phyloP scores from a whole-genome alignment of 192 early-diverging fungal species.

The Backusella macrospora region DNA sequence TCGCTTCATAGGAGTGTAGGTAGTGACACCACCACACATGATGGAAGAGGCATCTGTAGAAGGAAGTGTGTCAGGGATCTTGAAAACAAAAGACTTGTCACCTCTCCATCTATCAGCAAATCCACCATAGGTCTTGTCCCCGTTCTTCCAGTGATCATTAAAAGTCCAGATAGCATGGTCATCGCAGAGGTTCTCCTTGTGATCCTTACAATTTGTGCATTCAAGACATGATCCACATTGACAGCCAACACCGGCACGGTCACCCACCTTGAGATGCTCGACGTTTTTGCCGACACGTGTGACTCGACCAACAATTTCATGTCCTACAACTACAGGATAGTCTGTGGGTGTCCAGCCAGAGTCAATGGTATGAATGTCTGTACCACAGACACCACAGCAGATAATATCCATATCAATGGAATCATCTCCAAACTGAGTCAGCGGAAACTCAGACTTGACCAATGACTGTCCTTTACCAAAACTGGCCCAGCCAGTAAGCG shows the following conservation, averaged over 20 bases:
- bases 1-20: slow-evolving; percentile 51
- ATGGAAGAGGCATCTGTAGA: slow-evolving; percentile 65
- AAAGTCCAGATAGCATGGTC: slow-evolving; percentile 58
- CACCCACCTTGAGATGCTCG: slow-evolving; percentile 39
- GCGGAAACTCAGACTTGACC: background rate
- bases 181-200: slow-evolving; percentile 47
- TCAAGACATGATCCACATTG: slow-evolving; percentile 61
- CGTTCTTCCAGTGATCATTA: slow-evolving; percentile 51
- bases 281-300: slow-evolving; percentile 38
- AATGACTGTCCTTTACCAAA: slow-evolving; percentile 12
- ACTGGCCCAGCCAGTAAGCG: background rate
- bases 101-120: slow-evolving; percentile 52
- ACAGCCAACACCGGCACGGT: slow-evolving; percentile 59
- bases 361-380: slow-evolving; percentile 69
- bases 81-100: slow-evolving; percentile 59
- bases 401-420: slow-evolving; percentile 45
- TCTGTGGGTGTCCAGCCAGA: slow-evolving; percentile 53
- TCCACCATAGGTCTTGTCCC: slow-evolving; percentile 47
- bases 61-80: slow-evolving; percentile 51
- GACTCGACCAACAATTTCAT: slow-evolving; percentile 54
- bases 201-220: slow-evolving; percentile 42
- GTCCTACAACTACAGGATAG: slow-evolving; percentile 47
- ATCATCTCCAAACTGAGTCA: slow-evolving; percentile 27
- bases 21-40: slow-evolving; percentile 78
- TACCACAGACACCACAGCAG: slow-evolving; percentile 73